Conservation (phyloP, 768 basidiomycete species). For the Mycena pura region DNA sequence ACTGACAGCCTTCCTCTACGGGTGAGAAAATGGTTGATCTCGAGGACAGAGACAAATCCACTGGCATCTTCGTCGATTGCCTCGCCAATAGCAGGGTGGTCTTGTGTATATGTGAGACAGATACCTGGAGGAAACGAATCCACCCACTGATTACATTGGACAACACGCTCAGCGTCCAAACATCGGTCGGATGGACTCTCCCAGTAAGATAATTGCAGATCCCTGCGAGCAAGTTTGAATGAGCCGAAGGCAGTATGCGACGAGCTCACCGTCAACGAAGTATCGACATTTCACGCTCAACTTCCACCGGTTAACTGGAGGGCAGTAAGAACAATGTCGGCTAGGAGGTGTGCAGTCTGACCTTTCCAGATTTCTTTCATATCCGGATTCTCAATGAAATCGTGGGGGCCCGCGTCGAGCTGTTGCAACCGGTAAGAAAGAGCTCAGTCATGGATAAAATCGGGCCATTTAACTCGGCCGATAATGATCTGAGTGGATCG, state of each 20-base stretch:
- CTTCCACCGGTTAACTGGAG: slow-evolving; percentile 20
- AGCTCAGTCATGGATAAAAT: too few species aligned
- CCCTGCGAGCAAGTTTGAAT: slow-evolving; percentile 7
- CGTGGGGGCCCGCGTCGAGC: too few species aligned
- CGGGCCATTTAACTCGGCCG: too few species aligned
- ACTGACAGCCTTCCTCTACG: not conserved
- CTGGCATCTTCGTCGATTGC: slow-evolving; percentile 29
- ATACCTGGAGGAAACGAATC: not conserved
- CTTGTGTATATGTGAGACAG: not conserved
- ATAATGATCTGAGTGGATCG: too few species aligned
- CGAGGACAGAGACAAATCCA: slow-evolving; percentile 25
- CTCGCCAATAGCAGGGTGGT: slow-evolving; percentile 24
- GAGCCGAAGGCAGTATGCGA: not conserved
- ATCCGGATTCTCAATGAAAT: too few species aligned
- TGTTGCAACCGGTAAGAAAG: too few species aligned
- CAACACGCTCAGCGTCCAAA: slow-evolving; percentile 30
- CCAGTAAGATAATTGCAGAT: slow-evolving; percentile 25
- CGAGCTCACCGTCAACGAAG: slow-evolving; percentile 30
- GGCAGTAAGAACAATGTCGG: too few species aligned
- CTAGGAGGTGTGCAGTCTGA: too few species aligned
- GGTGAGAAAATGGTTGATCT: slow-evolving; percentile 19
- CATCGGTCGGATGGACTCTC: slow-evolving; percentile 20
- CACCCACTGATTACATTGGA: slow-evolving; percentile 30
- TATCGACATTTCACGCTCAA: slow-evolving; percentile 28
- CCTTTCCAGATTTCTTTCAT: too few species aligned